A percentile compares a stretch with the other conserved stretches of the same genome.
Evolutionary conservation across 2,329 filamentous ascomycete species (phyloP).

Genomic region (Capronia epimyces): DNA sequence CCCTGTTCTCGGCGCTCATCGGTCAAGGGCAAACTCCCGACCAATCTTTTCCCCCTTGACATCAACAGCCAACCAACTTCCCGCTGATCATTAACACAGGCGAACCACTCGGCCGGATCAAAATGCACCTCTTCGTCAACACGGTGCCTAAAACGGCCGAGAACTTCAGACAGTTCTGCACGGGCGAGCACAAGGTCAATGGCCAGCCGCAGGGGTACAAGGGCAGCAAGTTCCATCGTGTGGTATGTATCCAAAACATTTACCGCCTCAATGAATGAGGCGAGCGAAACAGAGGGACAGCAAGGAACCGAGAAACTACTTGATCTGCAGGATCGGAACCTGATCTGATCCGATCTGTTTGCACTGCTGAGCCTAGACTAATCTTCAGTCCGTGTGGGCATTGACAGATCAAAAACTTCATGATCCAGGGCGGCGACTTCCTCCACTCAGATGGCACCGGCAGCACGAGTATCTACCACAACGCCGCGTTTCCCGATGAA

Average conservation of each 20-base stretch:
- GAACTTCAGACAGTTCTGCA: slow-evolving; percentile 97
- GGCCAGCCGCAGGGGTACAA: slow-evolving; percentile 89
- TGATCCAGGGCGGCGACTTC: slow-evolving; percentile 97
- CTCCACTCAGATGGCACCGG: slow-evolving; percentile 89
- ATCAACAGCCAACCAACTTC: neutral
- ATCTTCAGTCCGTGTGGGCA: no score
- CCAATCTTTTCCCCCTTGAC: no score
- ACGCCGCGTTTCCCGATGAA: slow-evolving; percentile 79
- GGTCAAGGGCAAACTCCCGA: no score
- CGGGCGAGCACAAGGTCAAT: slow-evolving; percentile 77
- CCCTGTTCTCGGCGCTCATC: no score
- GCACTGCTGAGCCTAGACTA: no score
- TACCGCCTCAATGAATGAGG: no score
- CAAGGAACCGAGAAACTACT: neutral
- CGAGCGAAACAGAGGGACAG: no score
- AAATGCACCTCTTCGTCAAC: slow-evolving; percentile 84
- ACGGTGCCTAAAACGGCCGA: slow-evolving; percentile 82
- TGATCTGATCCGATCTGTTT: neutral
- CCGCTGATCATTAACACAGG: slow-evolving; percentile 46
- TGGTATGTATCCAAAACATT: slow-evolving; percentile 54
- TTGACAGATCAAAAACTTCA: slow-evolving; percentile 81
- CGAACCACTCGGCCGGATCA: slow-evolving; percentile 78
- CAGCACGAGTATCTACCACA: slow-evolving; percentile 80
- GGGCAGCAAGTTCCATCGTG: slow-evolving; percentile 86
- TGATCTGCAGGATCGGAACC: neutral